phyloP scores from a whole-genome alignment of 129 eudicot genomes.

The Flaveria brownii region DNA sequence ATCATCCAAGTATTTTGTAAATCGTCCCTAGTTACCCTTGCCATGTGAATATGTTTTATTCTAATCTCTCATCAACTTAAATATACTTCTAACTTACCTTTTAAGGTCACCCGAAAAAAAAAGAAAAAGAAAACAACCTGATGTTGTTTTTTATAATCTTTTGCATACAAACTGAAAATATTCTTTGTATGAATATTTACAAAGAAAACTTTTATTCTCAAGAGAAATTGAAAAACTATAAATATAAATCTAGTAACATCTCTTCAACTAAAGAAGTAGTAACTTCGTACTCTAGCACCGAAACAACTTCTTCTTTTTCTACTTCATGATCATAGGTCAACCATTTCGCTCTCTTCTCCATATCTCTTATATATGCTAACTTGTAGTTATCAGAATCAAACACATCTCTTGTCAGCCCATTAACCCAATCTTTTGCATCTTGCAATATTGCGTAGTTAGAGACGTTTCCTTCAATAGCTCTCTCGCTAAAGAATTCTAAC shows the following conservation, averaged over 20 bases:
- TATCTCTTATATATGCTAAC: conserved; percentile 47
- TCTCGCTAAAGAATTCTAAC: conserved; percentile 56
- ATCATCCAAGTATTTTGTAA: neutral
- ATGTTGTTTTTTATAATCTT: neutral
- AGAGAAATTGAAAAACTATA: neutral
- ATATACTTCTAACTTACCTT: neutral
- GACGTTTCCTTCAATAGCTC: conserved; percentile 24
- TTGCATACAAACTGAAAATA: neutral
- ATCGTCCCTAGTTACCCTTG: neutral
- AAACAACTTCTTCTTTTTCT: conserved; percentile 43
- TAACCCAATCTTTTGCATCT: conserved; percentile 64
- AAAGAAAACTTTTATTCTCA: neutral
- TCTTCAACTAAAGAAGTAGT: conserved; percentile 52
- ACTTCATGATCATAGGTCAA: conserved; percentile 36
- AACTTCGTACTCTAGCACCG: conserved; percentile 54
- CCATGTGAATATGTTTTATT: neutral
- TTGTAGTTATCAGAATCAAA: conserved; percentile 58
- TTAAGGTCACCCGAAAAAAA: neutral
- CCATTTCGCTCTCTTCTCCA: conserved; percentile 63
- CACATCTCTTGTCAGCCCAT: conserved; percentile 34
- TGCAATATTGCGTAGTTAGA: conserved; percentile 35
- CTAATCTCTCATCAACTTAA: neutral
- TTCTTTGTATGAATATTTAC: too few relatives aligned
- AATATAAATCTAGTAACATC: conserved; percentile 38
- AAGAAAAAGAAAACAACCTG: neutral